Evolutionary conservation across 805 yeast genomes (phyloP), one percentile per base, ranked within the genome.

Genomic region (Yamadazyma kitorensis): DNA sequence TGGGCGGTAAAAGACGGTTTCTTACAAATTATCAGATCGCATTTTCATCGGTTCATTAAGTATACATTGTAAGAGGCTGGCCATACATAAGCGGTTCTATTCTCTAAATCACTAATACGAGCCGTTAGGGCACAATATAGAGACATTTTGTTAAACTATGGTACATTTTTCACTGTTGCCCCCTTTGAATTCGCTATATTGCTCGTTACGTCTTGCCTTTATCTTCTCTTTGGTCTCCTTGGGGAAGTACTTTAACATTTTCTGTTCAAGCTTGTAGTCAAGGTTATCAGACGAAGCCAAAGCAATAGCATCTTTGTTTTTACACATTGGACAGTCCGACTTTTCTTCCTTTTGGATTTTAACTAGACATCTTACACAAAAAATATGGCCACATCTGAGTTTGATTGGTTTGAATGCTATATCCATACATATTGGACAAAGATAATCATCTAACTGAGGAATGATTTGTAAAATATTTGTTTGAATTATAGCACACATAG

Each of bases 401-500:
- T 78, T 59, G 30, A 83, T 78, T 2, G 93, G 93, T 47, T 82
- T 80, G 58, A 71, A 83, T 0, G 88, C 87, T 29, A 83, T 69
- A 2, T 75, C 68, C 53, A 75, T 72, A 51, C 93, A 83, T 7
- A 83, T 76, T 1, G 89, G 86, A 51, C 93, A 83, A 2, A 76
- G 61, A 48, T 82, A 83, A 52, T 84, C 91, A 31, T 83, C 89
- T 4, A 84, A 57, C 52, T 82, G 89, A 2, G 93, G 93, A 1
- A 82, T 61, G 2, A 83, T 55, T 18, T 71, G 67, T 23, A 83
- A 54, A 12, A 83, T 55, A 17, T 76, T 65, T 16, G 63, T 64
- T 19, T 80, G 72, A 21, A 83, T 76, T 18, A 80, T 67, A 23
- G 58, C 67, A 48, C 82, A 78, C 16, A 80, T 66, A 14, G 71